A percentile compares a stretch with the other conserved stretches of the same genome.
Conservation (phyloP, 768 basidiomycete species). For the Termitomyces eurrhizus region DNA sequence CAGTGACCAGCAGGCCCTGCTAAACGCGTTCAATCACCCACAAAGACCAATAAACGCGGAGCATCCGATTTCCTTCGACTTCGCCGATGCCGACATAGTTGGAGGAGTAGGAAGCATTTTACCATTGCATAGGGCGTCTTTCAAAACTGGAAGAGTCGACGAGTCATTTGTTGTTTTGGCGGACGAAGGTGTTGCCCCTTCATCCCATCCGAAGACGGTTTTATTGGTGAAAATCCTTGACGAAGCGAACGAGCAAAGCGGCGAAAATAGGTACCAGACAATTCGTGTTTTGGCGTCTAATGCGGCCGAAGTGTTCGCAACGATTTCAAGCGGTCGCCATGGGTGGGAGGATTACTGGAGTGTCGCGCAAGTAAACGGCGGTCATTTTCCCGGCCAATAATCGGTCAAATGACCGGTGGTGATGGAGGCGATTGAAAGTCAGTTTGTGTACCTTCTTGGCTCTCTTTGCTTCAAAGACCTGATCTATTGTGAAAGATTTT, state of each 20-base stretch:
- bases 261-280: constrained; percentile 2
- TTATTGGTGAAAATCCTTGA: constrained; percentile 14
- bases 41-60: neutral
- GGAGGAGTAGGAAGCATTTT: constrained; percentile 9
- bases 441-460: no score
- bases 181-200: constrained; percentile 14
- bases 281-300: constrained; percentile 15
- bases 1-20: constrained; percentile 4
- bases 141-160: neutral
- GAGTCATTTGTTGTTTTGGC: constrained; percentile 12
- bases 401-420: neutral
- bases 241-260: neutral
- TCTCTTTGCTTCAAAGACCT: neutral
- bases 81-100: constrained; percentile 4
- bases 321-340: constrained; percentile 13
- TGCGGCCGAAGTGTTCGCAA: constrained; percentile 9
- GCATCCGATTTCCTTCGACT: constrained; percentile 4
- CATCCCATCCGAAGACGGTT: constrained; percentile 15
- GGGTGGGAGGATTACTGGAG: constrained; percentile 18
- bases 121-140: neutral
- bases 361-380: constrained; percentile 15
- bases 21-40: constrained; percentile 11
- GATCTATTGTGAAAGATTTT: neutral
- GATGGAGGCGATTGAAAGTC: neutral
- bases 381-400: constrained; percentile 17